Base-by-base conservation (phyloP, 441 rosid genomes). In the Dalechampia spathulata region DNA sequence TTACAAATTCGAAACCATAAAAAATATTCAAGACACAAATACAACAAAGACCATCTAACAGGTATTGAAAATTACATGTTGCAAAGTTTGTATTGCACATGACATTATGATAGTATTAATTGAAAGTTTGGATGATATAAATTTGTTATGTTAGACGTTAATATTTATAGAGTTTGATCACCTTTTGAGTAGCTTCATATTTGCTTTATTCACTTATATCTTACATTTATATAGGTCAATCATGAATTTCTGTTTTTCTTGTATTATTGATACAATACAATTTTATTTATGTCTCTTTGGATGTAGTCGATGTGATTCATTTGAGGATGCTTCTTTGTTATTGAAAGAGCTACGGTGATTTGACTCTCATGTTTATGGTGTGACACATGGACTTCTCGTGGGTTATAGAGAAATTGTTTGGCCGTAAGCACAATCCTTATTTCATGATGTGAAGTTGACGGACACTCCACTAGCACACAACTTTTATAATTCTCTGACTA, bases 311-410 rank as follows among this genome's bases (percentile, higher is more conserved):
- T 90, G 96, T 66, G 78, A 85, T 70, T 87, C 98, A 32, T 83
- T 80, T 58, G 87, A 90, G 73, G 96, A 90, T 66, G 98, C 98
- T 41, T 83, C 94, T 4, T 64, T 80, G 85, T 61, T 90, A 46
- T 62, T 90, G 83, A 90, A 87, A 76, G 88, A 87, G 85, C 95
- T 90, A 22, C 75, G 80, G 27, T 58, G 79, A 72, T 82, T 90
- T 56, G 98, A 87, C 67, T 70, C 83, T 69, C 82, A 85, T 63
- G 86, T 87, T 11, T 90, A 90, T 67, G 94, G 98, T 49, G 98
- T 90, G 43, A 88, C 95, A 49, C 86, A 80, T 67, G 98, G 92
- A 41, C 96, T 90, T 71, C 95, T 90, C 38, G 80, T 79, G 88
- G 98, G 98, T 8, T 44, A 56, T 47, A 73, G 78, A 61, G 95